These are phyloP conservation scores for Jatropha multifida DNA, from an alignment of 441 rosid genomes.

Conservation along the genomic window DNA sequence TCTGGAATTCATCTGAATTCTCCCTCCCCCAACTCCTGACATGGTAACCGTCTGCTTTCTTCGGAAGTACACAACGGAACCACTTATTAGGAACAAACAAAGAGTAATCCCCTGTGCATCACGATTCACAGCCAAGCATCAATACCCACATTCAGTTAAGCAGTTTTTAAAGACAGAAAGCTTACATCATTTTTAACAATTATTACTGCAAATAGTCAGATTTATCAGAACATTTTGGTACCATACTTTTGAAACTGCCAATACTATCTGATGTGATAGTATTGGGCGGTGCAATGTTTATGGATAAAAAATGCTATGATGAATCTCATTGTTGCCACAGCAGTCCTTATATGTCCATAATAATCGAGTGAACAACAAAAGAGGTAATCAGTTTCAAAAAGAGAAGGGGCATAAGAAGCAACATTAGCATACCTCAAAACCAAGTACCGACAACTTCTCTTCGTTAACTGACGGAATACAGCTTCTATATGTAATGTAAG, in stretches of 20 bases:
- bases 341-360: background rate
- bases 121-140: slow-evolving; percentile 7
- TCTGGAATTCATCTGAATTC: slow-evolving; percentile 67
- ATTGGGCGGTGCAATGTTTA: background rate
- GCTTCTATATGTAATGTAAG: slow-evolving; percentile 79
- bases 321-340: background rate
- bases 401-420: slow-evolving; percentile 6
- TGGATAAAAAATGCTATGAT: background rate
- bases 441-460: slow-evolving; percentile 70
- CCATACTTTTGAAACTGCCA: background rate
- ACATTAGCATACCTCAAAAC: slow-evolving; percentile 70
- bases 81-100: slow-evolving; percentile 53
- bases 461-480: slow-evolving; percentile 64
- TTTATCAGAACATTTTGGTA: background rate
- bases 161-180: background rate
- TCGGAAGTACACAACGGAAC: slow-evolving; percentile 56
- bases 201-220: background rate
- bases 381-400: slow-evolving; percentile 2
- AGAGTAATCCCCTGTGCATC: slow-evolving; percentile 50
- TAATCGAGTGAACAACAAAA: background rate
- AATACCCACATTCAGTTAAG: background rate
- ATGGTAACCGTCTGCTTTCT: slow-evolving; percentile 51
- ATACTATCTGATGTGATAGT: too few species aligned
- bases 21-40: slow-evolving; percentile 60
- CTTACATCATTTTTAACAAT: slow-evolving; percentile 2